These are phyloP conservation scores for Glycine tomentella DNA, from an alignment of 306 rosid genomes.

Conservation along the genomic window DNA sequence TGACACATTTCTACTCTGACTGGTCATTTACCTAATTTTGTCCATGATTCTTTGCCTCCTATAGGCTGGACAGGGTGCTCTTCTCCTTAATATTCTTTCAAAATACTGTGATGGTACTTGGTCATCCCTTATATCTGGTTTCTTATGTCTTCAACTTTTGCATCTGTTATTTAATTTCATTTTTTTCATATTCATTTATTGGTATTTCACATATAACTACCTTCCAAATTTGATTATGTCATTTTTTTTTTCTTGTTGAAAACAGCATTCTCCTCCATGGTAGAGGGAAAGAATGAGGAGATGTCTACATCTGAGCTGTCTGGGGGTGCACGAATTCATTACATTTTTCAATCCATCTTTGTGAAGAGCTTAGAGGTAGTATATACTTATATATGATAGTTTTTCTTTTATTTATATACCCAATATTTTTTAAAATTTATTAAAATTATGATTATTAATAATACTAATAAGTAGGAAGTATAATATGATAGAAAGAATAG, in stretches of 20 bases:
- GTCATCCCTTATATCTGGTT: slow-evolving; percentile 16
- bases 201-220: slow-evolving; percentile 28
- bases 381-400: slow-evolving; percentile 8
- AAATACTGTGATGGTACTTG: slow-evolving; percentile 86
- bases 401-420: neutral
- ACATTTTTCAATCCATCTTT: slow-evolving; percentile 88
- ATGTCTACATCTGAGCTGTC: slow-evolving; percentile 89
- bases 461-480: neutral
- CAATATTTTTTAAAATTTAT: neutral
- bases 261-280: slow-evolving; percentile 91
- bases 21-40: slow-evolving; percentile 30
- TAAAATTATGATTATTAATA: slow-evolving; percentile 17
- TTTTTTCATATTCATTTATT: slow-evolving; percentile 10
- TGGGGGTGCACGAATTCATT: slow-evolving; percentile 96
- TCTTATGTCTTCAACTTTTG: neutral
- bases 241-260: slow-evolving; percentile 39
- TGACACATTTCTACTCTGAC: slow-evolving; percentile 27
- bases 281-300: slow-evolving; percentile 92
- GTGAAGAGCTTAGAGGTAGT: slow-evolving; percentile 89
- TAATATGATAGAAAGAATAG: neutral
- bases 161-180: slow-evolving; percentile 25
- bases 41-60: slow-evolving; percentile 33
- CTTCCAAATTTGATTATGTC: slow-evolving; percentile 27
- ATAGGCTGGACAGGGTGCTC: slow-evolving; percentile 96
- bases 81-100: slow-evolving; percentile 88